Base-by-base conservation (phyloP, 2,329 filamentous ascomycete genomes). In the Aspergillus floridensis region DNA sequence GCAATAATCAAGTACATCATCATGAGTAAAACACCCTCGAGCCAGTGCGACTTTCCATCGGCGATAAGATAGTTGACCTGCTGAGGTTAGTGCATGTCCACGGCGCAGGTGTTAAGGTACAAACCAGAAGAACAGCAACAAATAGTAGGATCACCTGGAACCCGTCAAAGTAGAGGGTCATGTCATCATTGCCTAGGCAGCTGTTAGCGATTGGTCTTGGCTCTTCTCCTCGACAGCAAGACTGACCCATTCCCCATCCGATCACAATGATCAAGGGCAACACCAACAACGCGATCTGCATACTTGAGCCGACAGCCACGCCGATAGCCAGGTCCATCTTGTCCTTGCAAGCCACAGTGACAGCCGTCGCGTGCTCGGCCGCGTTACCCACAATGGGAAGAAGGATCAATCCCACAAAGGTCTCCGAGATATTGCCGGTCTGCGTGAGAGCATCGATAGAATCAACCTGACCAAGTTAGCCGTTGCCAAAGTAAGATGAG, bases 121-220 rank as follows among this genome's bases (percentile, higher is more conserved):
- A 53, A 68, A 76, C 79, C 60, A 81, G 65, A 29, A 81, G 68
- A 21, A 81, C 76, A n/a, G 78, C 75, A 24, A 87, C 81, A 60
- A 88, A 88, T 1, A 88, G 73, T 1, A 84, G 76, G 2, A 82
- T 89, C 14, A 96, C 88, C 77, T 96, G 91, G 80, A 97, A 97
- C 0, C 87, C 87, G 70, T 96, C 91, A 72, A 96, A 95, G 73
- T 88, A 88, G 5, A 96, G 83, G 21, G 87, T 91, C 91, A 89
- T 87, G 41, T 81, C 77, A 53, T 84, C 78, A 19, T 84, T 79
- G 56, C 83, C 72, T 72, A 58, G 41, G 16, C 14, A 19, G 38
- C 8, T 21, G 51, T 60, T 51, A 68, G 57, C 32, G 49, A 26
- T 41, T 47, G 5, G 47, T 49, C n/a, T 26, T 2, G 38, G n/a